These are phyloP conservation scores for Mycosphaerelloides madeirae DNA, from an alignment of 2,329 filamentous ascomycete species.

Conservation along the genomic window DNA sequence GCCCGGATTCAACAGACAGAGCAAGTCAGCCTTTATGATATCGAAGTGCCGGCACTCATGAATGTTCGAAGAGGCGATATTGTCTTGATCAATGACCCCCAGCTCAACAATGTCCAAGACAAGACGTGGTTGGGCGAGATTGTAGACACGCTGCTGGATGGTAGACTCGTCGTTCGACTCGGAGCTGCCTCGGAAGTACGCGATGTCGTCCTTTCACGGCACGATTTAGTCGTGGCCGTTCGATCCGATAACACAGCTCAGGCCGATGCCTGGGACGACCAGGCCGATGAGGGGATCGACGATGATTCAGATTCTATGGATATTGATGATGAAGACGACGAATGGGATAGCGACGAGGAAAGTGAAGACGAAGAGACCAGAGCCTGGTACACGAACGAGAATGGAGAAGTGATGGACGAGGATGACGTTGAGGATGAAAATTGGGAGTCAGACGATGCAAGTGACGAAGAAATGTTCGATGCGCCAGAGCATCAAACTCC, in stretches of 20 bases:
- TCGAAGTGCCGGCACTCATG: conserved; percentile 47
- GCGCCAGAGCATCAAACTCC: conserved; percentile 18
- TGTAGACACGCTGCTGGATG: conserved; percentile 50
- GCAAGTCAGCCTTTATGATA: conserved; percentile 57
- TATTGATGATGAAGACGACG: conserved; percentile 34
- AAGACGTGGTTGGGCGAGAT: conserved; percentile 55
- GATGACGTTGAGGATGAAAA: conserved; percentile 43
- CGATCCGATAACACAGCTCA: conserved; percentile 31
- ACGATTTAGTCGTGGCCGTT: conserved; percentile 48
- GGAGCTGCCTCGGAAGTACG: conserved; percentile 45
- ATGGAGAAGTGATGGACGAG: conserved; percentile 39
- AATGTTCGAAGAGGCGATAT: conserved; percentile 50
- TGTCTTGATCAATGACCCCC: conserved; percentile 40
- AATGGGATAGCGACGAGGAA: conserved; percentile 25
- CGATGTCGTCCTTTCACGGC: conserved; percentile 48
- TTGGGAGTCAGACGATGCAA: conserved; percentile 34
- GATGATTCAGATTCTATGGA: conserved; percentile 20
- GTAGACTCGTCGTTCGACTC: conserved; percentile 51
- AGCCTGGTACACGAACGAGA: conserved; percentile 39
- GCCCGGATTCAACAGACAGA: conserved; percentile 31
- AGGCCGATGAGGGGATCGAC: conserved; percentile 37
- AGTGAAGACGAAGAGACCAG: conserved; percentile 22
- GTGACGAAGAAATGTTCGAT: conserved; percentile 22
- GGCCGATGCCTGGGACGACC: conserved; percentile 20
- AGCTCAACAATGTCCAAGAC: conserved; percentile 6